Conservation (phyloP, 768 basidiomycete species). For the Tricholoma bakamatsutake region DNA sequence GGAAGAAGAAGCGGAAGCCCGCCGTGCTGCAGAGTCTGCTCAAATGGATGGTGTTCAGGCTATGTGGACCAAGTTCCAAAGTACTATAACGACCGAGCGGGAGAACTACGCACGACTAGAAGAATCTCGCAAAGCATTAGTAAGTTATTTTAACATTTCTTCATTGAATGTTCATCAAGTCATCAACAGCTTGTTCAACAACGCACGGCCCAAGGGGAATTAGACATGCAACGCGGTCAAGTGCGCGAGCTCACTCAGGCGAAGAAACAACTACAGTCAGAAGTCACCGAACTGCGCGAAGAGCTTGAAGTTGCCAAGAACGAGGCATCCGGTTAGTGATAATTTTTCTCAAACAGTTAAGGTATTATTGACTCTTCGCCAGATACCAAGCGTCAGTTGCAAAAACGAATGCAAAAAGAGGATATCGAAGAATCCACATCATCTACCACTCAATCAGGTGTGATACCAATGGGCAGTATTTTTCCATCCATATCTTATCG, state of each 20-base stretch:
- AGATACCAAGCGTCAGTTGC: slow-evolving; percentile 58
- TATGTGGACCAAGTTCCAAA: slow-evolving; percentile 64
- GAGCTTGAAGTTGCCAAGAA: slow-evolving; percentile 54
- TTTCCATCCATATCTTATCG: slow-evolving; percentile 4
- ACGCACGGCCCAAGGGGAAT: slow-evolving; percentile 53
- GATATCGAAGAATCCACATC: slow-evolving; percentile 56
- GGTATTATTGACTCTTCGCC: slow-evolving; percentile 4
- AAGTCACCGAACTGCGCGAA: slow-evolving; percentile 47
- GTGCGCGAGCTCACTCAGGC: slow-evolving; percentile 49
- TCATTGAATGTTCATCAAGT: not conserved
- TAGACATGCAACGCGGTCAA: slow-evolving; percentile 60
- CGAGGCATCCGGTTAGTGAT: slow-evolving; percentile 48
- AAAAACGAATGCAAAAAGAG: slow-evolving; percentile 55
- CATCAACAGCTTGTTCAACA: slow-evolving; percentile 57
- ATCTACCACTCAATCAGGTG: slow-evolving; percentile 54
- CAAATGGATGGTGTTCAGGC: slow-evolving; percentile 59
- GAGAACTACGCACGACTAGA: slow-evolving; percentile 59
- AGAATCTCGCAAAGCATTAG: slow-evolving; percentile 65
- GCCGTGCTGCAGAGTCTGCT: slow-evolving; percentile 53
- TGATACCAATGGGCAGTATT: slow-evolving; percentile 4
- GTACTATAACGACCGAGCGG: slow-evolving; percentile 51
- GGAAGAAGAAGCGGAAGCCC: slow-evolving; percentile 59
- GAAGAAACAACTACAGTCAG: slow-evolving; percentile 54
- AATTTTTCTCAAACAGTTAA: not conserved
- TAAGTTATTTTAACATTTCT: slow-evolving; percentile 26